Conservation (phyloP, 768 basidiomycete genomes). For the Amanita muscaria region DNA sequence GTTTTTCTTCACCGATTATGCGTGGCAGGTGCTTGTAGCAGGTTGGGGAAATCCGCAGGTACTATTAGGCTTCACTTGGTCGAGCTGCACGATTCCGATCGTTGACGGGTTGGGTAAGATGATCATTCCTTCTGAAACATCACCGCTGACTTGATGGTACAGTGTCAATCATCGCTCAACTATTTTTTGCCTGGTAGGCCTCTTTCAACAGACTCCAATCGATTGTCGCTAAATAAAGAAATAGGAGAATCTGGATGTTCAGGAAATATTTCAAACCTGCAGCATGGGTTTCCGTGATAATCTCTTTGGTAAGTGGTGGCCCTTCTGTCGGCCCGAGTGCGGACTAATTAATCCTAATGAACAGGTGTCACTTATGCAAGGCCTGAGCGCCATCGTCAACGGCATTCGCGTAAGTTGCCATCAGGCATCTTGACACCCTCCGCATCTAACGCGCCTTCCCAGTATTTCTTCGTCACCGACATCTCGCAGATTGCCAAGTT, state of each 20-base stretch:
- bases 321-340: not conserved
- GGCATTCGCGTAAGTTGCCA: conserved; percentile 3
- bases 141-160: not conserved
- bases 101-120: not conserved
- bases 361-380: conserved; percentile 1
- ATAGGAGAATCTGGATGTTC: conserved; percentile 7
- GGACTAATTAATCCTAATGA: not conserved
- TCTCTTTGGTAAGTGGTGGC: conserved; percentile 1
- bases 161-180: conserved; percentile 3
- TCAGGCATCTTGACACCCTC: not conserved
- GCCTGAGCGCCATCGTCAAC: conserved; percentile 5
- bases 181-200: conserved; percentile 7
- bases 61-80: conserved; percentile 2
- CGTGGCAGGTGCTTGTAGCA: conserved; percentile 1
- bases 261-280: not conserved
- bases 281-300: not conserved
- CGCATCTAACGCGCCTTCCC: not conserved
- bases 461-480: conserved; percentile 5
- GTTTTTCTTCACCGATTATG: conserved; percentile 4
- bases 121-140: too few species aligned
- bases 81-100: conserved; percentile 4
- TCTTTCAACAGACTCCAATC: not conserved
- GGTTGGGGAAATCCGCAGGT: conserved; percentile 2
- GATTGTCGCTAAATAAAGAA: not conserved
- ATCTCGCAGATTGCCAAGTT: conserved; percentile 2